Evolutionary conservation across 2,329 filamentous ascomycete genomes (phyloP).

Genomic region (Neoascochyta sp.): DNA sequence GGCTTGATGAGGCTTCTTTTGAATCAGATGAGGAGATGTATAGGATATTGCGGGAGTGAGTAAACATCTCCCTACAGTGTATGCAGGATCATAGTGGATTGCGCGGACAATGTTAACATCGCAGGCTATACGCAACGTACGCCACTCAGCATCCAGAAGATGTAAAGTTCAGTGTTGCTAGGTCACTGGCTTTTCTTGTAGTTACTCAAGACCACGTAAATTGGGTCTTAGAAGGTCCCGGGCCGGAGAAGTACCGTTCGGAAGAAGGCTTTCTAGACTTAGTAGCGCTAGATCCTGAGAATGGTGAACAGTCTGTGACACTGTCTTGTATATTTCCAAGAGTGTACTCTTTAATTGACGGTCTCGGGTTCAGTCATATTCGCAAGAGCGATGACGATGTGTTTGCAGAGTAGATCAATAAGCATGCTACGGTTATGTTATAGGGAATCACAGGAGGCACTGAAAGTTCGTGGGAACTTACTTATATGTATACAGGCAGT

Average conservation of each 20-base stretch:
- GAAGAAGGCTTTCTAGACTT: not conserved
- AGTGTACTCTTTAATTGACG: slow-evolving; percentile 1
- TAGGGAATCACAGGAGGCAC: too few relatives aligned
- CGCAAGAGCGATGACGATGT: not conserved
- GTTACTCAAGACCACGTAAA: slow-evolving; percentile 1
- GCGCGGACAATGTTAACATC: too few relatives aligned
- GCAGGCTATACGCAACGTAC: too few relatives aligned
- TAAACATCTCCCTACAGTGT: too few relatives aligned
- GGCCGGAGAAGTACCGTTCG: not conserved
- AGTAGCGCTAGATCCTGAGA: not conserved
- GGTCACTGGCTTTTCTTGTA: not conserved
- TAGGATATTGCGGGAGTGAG: too few relatives aligned
- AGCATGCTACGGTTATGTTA: too few relatives aligned
- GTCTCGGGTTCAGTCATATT: slow-evolving; percentile 1
- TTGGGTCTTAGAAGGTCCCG: not conserved
- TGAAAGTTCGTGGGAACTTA: too few relatives aligned
- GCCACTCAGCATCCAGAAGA: too few relatives aligned
- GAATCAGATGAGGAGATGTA: too few relatives aligned
- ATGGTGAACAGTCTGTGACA: slow-evolving; percentile 1
- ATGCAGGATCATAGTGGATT: too few relatives aligned
- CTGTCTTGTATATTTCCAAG: slow-evolving; percentile 1
- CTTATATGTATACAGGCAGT: too few relatives aligned
- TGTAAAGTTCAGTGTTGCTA: too few relatives aligned
- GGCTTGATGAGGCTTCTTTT: slow-evolving; percentile 1
- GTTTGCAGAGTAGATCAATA: not conserved